Conservation (phyloP, 768 basidiomycete genomes). For the Lactifluus echinatus region DNA sequence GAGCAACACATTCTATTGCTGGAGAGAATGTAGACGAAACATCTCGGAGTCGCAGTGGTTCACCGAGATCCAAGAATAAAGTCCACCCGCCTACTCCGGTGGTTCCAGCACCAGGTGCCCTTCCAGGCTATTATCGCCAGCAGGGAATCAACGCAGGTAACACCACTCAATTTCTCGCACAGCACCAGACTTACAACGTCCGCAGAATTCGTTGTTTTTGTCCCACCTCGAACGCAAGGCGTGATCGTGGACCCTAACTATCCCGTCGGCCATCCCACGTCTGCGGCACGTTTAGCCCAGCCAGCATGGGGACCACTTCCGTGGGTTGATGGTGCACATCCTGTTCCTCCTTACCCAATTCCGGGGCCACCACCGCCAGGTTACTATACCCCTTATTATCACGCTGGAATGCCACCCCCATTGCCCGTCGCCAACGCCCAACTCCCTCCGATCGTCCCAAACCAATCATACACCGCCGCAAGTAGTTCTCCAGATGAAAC, state of each 20-base stretch:
- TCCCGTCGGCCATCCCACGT: conserved; percentile 43
- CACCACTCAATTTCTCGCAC: conserved; percentile 10
- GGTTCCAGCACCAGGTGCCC: conserved; percentile 30
- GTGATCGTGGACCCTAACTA: conserved; percentile 37
- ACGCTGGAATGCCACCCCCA: conserved; percentile 22
- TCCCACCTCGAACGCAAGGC: conserved; percentile 29
- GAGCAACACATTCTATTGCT: conserved; percentile 20
- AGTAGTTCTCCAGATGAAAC: background rate
- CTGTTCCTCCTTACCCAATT: conserved; percentile 12
- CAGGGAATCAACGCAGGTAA: conserved; percentile 46
- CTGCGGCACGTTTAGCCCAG: conserved; percentile 38
- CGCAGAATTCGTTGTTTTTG: conserved; percentile 13
- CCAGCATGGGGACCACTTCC: conserved; percentile 27
- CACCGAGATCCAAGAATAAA: conserved; percentile 37
- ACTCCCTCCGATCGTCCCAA: background rate
- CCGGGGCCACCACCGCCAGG: conserved; percentile 14
- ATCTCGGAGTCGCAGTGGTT: conserved; percentile 43
- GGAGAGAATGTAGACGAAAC: conserved; percentile 26
- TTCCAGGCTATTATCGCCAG: conserved; percentile 58
- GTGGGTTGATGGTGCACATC: conserved; percentile 30
- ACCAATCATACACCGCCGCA: background rate
- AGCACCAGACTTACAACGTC: background rate
- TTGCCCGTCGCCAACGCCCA: conserved; percentile 19
- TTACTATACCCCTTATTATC: conserved; percentile 18
- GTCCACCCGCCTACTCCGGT: conserved; percentile 25